A percentile compares a stretch with the other conserved stretches of the same genome.
phyloP scores from a whole-genome alignment of 345 rosid species.

The Eucalyptus cladocalyx region DNA sequence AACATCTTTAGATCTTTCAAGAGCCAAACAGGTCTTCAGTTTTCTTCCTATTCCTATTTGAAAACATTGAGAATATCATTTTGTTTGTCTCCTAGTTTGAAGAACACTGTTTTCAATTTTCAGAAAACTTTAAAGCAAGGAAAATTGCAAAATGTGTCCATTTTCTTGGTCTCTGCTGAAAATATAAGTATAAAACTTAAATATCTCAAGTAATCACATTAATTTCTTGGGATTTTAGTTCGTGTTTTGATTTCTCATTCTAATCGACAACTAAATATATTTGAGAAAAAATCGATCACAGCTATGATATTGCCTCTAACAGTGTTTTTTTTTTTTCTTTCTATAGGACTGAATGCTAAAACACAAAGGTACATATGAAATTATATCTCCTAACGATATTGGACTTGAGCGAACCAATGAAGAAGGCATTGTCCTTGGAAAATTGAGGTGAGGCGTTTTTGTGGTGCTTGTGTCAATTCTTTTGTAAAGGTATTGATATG shows the following conservation, averaged over 20 bases:
- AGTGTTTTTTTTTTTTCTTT: background rate
- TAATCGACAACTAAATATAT: background rate
- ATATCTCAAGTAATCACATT: background rate
- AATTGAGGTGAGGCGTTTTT: conserved; percentile 47
- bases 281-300: background rate
- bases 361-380: conserved; percentile 89
- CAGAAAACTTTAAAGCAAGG: too few relatives aligned
- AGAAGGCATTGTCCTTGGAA: conserved; percentile 93
- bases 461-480: background rate
- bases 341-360: conserved; percentile 91
- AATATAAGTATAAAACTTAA: background rate
- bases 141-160: too few relatives aligned
- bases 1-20: too few relatives aligned
- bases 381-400: conserved; percentile 72
- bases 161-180: background rate
- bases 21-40: too few relatives aligned
- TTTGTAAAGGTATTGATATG: background rate
- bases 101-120: too few relatives aligned
- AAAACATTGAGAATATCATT: background rate
- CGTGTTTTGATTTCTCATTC: background rate
- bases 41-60: too few relatives aligned
- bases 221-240: background rate
- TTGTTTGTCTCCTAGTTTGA: too few relatives aligned
- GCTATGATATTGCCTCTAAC: background rate
- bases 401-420: conserved; percentile 82